Evolutionary conservation across 2,329 filamentous ascomycete genomes (phyloP).

Genomic region (Fusarium secorum): DNA sequence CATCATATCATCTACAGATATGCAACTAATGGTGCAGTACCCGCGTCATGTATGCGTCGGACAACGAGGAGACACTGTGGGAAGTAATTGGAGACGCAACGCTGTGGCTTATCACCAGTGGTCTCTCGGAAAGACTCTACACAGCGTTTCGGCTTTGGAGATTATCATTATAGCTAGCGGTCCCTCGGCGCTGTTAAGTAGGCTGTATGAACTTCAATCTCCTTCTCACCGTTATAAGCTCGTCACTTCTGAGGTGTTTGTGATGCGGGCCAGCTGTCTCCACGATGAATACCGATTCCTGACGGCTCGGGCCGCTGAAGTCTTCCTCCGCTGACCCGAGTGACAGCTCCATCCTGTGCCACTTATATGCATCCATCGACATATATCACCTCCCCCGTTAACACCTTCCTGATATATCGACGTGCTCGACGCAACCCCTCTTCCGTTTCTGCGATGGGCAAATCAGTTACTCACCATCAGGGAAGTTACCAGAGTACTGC

Average conservation of each 20-base stretch:
- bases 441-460: not conserved
- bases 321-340: not conserved
- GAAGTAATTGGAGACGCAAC: not conserved
- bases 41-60: not conserved
- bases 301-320: not conserved
- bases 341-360: not conserved
- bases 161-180: not conserved
- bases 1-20: not conserved
- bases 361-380: not conserved
- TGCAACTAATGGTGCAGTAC: not conserved
- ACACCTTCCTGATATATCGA: not conserved
- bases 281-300: too few relatives aligned
- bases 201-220: rapidly evolving
- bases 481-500: not conserved
- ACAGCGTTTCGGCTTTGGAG: not conserved
- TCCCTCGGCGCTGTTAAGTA: rapidly evolving
- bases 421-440: not conserved
- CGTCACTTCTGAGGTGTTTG: rapidly evolving
- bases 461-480: rapidly evolving
- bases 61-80: not conserved
- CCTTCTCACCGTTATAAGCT: rapidly evolving
- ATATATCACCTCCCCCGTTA: not conserved
- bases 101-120: not conserved
- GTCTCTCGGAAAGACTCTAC: too few relatives aligned
- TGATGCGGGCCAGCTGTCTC: rapidly evolving